Percentiles rank a stretch among this genome's conserved stretches.
These are phyloP conservation scores for Crithidia bombi DNA, from an alignment of 208 protist species.

Conservation along the genomic window DNA sequence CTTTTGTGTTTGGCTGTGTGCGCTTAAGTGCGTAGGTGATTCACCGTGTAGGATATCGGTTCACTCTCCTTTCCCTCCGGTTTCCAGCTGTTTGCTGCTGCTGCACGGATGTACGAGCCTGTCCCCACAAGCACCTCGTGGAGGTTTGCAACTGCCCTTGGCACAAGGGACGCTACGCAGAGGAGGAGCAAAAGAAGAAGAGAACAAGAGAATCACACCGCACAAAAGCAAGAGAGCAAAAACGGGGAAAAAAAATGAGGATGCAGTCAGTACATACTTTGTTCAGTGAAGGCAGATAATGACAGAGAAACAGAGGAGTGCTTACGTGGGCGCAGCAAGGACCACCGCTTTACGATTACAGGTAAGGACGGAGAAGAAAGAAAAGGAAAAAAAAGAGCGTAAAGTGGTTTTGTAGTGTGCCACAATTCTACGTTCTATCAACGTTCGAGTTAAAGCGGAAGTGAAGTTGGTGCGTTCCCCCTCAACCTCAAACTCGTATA, in stretches of 20 bases:
- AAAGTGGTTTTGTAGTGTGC: conserved; percentile 17
- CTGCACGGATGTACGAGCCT: background rate
- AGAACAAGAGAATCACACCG: conserved; percentile 7
- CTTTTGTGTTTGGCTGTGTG: too few species aligned
- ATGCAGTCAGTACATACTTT: too few species aligned
- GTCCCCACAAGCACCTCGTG: background rate
- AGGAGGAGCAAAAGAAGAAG: conserved; percentile 4
- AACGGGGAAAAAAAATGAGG: conserved; percentile 8
- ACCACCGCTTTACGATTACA: too few species aligned
- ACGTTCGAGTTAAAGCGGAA: conserved; percentile 4
- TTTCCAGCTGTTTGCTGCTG: background rate
- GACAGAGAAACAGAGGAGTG: too few species aligned
- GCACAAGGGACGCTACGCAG: background rate
- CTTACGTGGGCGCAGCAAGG: too few species aligned
- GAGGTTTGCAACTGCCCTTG: background rate
- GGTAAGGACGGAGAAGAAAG: background rate
- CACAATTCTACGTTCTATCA: conserved; percentile 5
- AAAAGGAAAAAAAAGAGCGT: conserved; percentile 10
- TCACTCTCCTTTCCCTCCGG: background rate
- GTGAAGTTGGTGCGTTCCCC: background rate
- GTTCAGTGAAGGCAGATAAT: background rate
- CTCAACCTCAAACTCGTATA: too few species aligned
- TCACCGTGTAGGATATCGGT: background rate
- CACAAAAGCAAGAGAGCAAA: background rate
- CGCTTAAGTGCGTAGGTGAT: too few species aligned